Evolutionary conservation across 164 flowering plant species (phyloP).

Genomic region (Magnolia changhungtana): DNA sequence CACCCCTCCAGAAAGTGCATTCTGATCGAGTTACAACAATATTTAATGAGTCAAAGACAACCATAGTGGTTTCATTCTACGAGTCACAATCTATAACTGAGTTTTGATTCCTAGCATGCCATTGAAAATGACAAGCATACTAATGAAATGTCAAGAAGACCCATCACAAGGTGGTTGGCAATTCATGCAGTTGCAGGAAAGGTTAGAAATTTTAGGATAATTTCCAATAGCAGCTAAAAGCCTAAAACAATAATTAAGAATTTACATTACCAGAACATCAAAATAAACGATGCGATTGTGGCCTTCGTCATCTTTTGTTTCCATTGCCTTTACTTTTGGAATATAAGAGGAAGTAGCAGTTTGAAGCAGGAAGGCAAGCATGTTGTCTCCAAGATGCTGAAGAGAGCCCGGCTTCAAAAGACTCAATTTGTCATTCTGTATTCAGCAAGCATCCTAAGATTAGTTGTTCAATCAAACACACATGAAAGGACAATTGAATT

Average conservation of each 20-base stretch:
- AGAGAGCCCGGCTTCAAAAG: conserved; percentile 88
- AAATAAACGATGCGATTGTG: conserved; percentile 59
- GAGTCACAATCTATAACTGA: neutral
- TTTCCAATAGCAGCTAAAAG: neutral
- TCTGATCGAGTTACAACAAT: too few species aligned
- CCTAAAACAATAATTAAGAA: neutral
- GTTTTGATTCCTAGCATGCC: neutral
- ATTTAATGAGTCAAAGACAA: too few species aligned
- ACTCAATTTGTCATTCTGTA: conserved; percentile 91
- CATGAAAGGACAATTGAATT: neutral
- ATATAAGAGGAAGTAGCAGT: conserved; percentile 56
- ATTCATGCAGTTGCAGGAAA: neutral
- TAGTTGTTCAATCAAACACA: neutral
- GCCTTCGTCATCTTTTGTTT: conserved; percentile 24
- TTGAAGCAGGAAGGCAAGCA: conserved; percentile 83
- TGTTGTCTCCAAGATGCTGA: conserved; percentile 98
- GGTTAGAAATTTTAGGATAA: neutral
- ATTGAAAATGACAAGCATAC: neutral
- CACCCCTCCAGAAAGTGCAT: too few species aligned
- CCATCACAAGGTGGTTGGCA: neutral
- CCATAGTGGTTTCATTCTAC: too few species aligned
- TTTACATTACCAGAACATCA: conserved; percentile 69
- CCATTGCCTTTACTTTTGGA: conserved; percentile 32
- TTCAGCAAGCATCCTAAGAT: conserved; percentile 4
- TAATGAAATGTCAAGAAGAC: neutral